Conservation (phyloP, 1,284 basidiomycete species). For the Peniophora sp. region DNA sequence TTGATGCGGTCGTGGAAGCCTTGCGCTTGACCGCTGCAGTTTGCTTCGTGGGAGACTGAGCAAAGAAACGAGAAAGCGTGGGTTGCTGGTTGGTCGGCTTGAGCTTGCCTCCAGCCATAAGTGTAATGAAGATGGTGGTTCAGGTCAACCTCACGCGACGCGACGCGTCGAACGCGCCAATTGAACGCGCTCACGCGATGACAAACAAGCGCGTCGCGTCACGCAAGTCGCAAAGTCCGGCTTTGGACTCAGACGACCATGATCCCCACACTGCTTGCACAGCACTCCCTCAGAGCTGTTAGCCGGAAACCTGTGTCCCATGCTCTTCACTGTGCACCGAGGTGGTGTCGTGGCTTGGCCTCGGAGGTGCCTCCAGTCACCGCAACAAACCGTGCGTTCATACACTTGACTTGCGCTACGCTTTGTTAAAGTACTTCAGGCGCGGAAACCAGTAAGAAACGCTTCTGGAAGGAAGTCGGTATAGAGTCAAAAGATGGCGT, state of each 20-base stretch:
- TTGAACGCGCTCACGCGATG: not conserved
- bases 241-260: too few relatives aligned
- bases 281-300: too few relatives aligned
- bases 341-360: too few relatives aligned
- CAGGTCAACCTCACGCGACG: not conserved
- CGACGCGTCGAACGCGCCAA: not conserved
- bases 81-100: constrained; percentile 22
- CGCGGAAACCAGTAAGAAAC: constrained; percentile 75
- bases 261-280: too few relatives aligned
- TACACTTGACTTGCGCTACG: not conserved
- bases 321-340: too few relatives aligned
- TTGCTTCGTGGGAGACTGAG: constrained; percentile 13
- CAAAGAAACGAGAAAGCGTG: constrained; percentile 53
- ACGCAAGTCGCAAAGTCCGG: too few relatives aligned
- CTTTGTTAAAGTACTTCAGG: constrained; percentile 37
- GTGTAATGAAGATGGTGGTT: not conserved
- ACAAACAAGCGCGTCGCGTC: not conserved
- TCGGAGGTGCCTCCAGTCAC: constrained; percentile 12
- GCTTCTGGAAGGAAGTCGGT: constrained; percentile 88
- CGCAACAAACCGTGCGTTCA: constrained; percentile 22
- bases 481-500: constrained; percentile 55
- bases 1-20: too few relatives aligned
- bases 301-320: too few relatives aligned
- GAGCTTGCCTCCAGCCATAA: too few relatives aligned
- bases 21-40: constrained; percentile 9